Evolutionary conservation across 1,284 basidiomycete species (phyloP).

Genomic region (Leccinum laetum): DNA sequence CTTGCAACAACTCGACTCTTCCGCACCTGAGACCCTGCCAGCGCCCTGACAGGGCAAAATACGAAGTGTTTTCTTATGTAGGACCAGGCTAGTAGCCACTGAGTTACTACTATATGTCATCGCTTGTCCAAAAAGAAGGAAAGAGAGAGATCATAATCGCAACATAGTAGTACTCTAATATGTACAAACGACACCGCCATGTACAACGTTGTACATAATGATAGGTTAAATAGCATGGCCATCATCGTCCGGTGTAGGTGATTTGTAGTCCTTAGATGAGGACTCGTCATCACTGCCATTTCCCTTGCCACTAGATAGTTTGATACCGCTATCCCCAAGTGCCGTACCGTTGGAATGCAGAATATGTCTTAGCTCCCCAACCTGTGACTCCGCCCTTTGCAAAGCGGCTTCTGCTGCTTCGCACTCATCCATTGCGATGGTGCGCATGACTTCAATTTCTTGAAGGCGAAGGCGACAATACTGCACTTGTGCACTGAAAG

Average conservation of each 20-base stretch:
- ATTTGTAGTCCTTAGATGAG: neutral
- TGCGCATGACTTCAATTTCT: constrained; percentile 1
- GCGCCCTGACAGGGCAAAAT: too few species aligned
- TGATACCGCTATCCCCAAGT: neutral
- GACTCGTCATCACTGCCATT: neutral
- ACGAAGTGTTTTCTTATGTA: too few species aligned
- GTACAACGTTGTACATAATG: neutral
- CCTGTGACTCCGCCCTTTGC: neutral
- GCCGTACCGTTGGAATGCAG: neutral
- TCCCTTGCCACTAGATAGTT: neutral
- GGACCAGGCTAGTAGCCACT: too few species aligned
- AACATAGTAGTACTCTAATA: neutral
- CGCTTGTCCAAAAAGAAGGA: too few species aligned
- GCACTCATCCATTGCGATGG: constrained; percentile 1
- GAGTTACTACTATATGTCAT: too few species aligned
- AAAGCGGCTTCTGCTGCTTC: neutral
- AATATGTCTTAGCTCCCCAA: neutral
- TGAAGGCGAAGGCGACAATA: neutral
- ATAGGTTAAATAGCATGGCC: neutral
- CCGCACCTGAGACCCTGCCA: too few species aligned
- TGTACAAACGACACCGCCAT: neutral
- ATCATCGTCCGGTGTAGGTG: neutral
- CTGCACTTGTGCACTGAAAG: neutral
- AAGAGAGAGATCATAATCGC: neutral
- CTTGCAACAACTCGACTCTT: too few species aligned